A percentile compares a stretch with the other conserved stretches of the same genome.
Conservation (phyloP, 768 basidiomycete genomes). For the Xanthoconium stramineum region DNA sequence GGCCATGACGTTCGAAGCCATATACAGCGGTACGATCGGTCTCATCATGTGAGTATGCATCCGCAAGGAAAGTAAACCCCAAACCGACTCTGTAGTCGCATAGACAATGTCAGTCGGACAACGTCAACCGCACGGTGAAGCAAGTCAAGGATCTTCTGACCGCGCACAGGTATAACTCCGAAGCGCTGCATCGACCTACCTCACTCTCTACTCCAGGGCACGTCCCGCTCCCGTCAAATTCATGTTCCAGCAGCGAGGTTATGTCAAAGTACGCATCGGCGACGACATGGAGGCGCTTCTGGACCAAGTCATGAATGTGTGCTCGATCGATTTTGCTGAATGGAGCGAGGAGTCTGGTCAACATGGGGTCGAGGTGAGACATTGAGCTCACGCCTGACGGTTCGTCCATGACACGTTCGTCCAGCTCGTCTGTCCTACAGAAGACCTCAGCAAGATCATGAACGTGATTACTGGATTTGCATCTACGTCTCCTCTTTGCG, state of each 20-base stretch:
- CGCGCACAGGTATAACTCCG: constrained; percentile 41
- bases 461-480: constrained; percentile 28
- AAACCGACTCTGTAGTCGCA: constrained; percentile 21
- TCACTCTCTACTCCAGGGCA: constrained; percentile 39
- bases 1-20: constrained; percentile 56
- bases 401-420: not conserved
- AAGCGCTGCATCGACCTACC: not conserved
- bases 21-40: constrained; percentile 57
- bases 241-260: constrained; percentile 58
- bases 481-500: constrained; percentile 28
- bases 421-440: constrained; percentile 47
- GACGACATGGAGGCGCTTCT: constrained; percentile 35
- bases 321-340: constrained; percentile 45
- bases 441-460: constrained; percentile 38
- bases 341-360: constrained; percentile 32
- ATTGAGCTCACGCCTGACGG: not conserved
- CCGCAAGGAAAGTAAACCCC: not conserved
- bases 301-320: constrained; percentile 38
- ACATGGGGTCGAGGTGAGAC: constrained; percentile 34
- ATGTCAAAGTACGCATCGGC: constrained; percentile 43
- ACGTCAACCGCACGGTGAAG: constrained; percentile 58
- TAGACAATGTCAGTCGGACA: constrained; percentile 64
- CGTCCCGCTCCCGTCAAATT: constrained; percentile 62
- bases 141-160: constrained; percentile 52
- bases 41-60: constrained; percentile 53